phyloP scores from a whole-genome alignment of 2,329 filamentous ascomycete species.

The Aspergillus novoparasiticus region DNA sequence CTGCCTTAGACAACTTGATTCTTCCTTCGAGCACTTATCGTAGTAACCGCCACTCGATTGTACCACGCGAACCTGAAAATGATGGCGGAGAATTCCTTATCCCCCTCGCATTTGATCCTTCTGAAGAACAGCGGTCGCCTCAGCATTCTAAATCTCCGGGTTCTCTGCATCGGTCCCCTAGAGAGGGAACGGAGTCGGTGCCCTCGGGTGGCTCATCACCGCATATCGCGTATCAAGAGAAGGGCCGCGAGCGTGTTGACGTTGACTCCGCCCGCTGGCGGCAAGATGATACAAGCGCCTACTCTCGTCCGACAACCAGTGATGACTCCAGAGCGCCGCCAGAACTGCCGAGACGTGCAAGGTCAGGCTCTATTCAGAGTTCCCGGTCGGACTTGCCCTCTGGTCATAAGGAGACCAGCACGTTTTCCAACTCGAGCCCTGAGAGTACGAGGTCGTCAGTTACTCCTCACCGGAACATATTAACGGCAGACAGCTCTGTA shows the following conservation, averaged over 20 bases:
- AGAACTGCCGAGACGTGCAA: constrained; percentile 71
- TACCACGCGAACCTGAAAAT: constrained; percentile 58
- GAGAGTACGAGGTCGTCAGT: constrained; percentile 29
- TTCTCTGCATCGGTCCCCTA: constrained; percentile 28
- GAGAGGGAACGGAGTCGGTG: constrained; percentile 31
- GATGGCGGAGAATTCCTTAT: constrained; percentile 73
- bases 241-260: constrained; percentile 66
- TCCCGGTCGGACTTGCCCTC: constrained; percentile 44
- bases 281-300: constrained; percentile 28
- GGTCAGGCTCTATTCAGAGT: constrained; percentile 49
- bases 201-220: constrained; percentile 63
- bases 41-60: constrained; percentile 72
- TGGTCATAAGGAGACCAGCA: constrained; percentile 44
- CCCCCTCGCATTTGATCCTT: constrained; percentile 73
- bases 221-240: constrained; percentile 92
- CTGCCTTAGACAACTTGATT: constrained; percentile 59
- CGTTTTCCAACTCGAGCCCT: constrained; percentile 40
- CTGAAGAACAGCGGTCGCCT: constrained; percentile 58
- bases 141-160: constrained; percentile 33
- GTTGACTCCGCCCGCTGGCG: constrained; percentile 30
- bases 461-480: constrained; percentile 36
- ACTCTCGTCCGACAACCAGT: constrained; percentile 41
- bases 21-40: constrained; percentile 77
- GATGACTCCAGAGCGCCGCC: constrained; percentile 76
- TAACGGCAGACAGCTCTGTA: constrained; percentile 25